phyloP scores from a whole-genome alignment of 352 stramenopile species.

The Globisporangium radiosum region DNA sequence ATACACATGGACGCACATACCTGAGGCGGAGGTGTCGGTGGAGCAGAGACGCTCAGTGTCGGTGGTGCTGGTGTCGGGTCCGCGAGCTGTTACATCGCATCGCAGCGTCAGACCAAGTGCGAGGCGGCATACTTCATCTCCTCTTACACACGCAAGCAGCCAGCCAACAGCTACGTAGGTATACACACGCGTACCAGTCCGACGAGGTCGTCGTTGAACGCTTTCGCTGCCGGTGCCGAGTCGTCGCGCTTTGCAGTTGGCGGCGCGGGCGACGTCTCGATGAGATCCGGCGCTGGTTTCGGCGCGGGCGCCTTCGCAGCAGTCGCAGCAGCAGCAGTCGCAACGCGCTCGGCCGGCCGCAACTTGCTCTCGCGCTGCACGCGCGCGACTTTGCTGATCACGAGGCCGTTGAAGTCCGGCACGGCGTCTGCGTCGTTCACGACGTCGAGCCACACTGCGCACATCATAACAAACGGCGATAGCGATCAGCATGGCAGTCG shows the following conservation, averaged over 20 bases:
- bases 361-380: conserved; percentile 45
- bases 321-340: conserved; percentile 17
- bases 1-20: conserved; percentile 12
- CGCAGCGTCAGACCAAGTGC: background rate
- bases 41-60: conserved; percentile 11
- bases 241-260: conserved; percentile 45
- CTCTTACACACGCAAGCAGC: background rate
- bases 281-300: conserved; percentile 43
- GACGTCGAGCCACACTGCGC: conserved; percentile 74
- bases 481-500: background rate
- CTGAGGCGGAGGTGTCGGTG: conserved; percentile 31
- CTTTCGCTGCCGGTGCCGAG: conserved; percentile 30
- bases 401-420: conserved; percentile 75
- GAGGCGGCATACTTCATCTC: too few species aligned
- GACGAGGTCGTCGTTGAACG: conserved; percentile 79
- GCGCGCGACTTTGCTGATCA: conserved; percentile 78
- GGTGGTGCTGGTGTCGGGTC: conserved; percentile 37
- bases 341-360: conserved; percentile 25
- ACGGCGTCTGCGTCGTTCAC: conserved; percentile 61
- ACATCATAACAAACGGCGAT: background rate
- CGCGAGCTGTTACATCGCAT: conserved; percentile 28
- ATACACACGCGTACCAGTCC: conserved; percentile 40
- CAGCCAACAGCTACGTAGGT: background rate
- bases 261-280: conserved; percentile 44
- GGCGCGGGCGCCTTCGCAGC: conserved; percentile 14